Conservation (phyloP, 768 basidiomycete species). For the Cantharellus anzutake region DNA sequence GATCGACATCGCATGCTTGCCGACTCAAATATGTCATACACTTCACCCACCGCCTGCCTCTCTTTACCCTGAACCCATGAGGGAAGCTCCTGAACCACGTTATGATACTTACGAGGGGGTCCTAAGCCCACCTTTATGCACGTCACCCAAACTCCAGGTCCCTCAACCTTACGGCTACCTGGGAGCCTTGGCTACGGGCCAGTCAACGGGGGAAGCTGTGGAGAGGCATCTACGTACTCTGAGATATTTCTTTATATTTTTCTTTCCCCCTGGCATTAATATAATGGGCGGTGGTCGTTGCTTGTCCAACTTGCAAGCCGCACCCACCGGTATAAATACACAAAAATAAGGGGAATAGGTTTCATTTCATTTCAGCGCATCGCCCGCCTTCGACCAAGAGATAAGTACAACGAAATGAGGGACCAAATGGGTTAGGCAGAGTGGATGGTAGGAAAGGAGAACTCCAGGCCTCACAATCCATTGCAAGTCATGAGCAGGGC, state of each 20-base stretch:
- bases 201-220: background rate
- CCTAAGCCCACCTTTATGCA: background rate
- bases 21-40: slow-evolving; percentile 60
- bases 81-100: background rate
- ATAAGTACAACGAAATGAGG: too few species aligned
- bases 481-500: too few species aligned
- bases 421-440: too few species aligned
- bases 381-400: too few species aligned
- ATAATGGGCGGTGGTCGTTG: background rate
- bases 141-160: slow-evolving; percentile 1
- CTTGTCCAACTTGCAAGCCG: too few species aligned
- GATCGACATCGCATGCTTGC: slow-evolving; percentile 18
- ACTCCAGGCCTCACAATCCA: too few species aligned
- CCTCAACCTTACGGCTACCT: background rate
- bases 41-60: slow-evolving; percentile 52
- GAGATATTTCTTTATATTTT: slow-evolving; percentile 1
- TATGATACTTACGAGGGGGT: background rate
- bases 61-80: slow-evolving; percentile 37
- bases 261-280: background rate
- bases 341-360: too few species aligned
- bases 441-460: too few species aligned
- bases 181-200: background rate
- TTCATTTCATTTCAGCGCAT: too few species aligned
- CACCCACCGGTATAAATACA: too few species aligned
- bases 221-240: background rate